phyloP scores from a whole-genome alignment of 2,329 filamentous ascomycete species.

The Aspergillus alliaceus region DNA sequence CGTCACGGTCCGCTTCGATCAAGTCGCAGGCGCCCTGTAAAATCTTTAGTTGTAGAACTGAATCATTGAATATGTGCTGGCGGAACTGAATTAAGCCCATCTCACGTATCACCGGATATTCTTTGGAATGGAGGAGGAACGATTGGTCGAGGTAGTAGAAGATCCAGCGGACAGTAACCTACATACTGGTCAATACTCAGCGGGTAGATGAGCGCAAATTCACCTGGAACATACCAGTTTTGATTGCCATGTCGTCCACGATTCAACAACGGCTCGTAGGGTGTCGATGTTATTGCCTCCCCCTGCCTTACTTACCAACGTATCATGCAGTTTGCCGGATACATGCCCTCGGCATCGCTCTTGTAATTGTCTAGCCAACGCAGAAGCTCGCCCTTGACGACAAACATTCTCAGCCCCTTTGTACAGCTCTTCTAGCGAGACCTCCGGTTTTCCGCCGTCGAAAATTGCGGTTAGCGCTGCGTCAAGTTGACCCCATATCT shows the following conservation, averaged over 20 bases:
- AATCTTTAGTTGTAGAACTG: conserved; percentile 53
- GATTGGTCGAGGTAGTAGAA: conserved; percentile 94
- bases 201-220: neutral
- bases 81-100: conserved; percentile 77
- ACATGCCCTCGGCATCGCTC: conserved; percentile 66
- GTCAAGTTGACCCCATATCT: conserved; percentile 72
- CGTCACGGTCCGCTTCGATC: conserved; percentile 68
- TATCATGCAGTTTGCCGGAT: conserved; percentile 54
- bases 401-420: conserved; percentile 90
- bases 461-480: conserved; percentile 74
- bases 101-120: conserved; percentile 72
- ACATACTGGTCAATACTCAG: conserved; percentile 1
- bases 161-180: conserved; percentile 78
- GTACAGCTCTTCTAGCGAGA: conserved; percentile 86
- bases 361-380: conserved; percentile 67
- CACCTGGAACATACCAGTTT: conserved; percentile 61
- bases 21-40: conserved; percentile 75
- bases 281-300: conserved; percentile 63
- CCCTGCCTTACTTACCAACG: conserved; percentile 57
- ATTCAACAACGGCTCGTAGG: conserved; percentile 58
- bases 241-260: conserved; percentile 76
- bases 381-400: conserved; percentile 69
- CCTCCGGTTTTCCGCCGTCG: conserved; percentile 58
- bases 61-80: conserved; percentile 56
- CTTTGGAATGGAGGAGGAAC: conserved; percentile 74